Base-by-base conservation (phyloP, 2,329 filamentous ascomycete species). In the Trichoderma sp. region DNA sequence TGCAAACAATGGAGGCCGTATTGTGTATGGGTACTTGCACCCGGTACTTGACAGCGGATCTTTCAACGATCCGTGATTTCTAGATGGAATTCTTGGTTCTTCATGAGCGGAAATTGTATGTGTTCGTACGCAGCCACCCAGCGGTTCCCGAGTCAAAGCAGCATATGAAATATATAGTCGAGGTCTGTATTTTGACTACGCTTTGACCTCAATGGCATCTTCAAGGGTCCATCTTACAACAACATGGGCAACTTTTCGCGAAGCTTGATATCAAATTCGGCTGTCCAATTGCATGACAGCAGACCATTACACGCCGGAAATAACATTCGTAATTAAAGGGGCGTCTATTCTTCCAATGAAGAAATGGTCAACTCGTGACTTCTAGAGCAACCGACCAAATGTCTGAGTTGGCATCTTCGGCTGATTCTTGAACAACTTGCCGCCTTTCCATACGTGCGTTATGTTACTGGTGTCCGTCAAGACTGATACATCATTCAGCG, bases 391-490 rank as follows among this genome's bases (percentile, higher is more conserved):
- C 9, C 51, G 21, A 8, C 24, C 12, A n/a, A n/a, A 11, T 28
- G 36, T 21, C 26, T 67, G 56, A 26, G 18, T 24, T 11, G 56
- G 26, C 57, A 69, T 69, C 39, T 26, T 47, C 12, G 39, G 82
- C 28, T 81, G 82, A 0, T 80, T 81, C 73, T 85, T 85, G 70
- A 81, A 82, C 14, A 84, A 74, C 71, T 79, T 81, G 0, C 83
- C 82, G 1, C 81, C 82, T 71, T 84, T 84, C 82, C 82, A 84
- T 5, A 84, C 83, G 75, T 80, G 83, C 6, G 76, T 79, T 36
- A 84, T 79, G 26, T 81, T 83, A 1, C 77, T 74, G 30, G 79
- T 78, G 5, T 83, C 77, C 69, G 83, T 81, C 58, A 85, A 74
- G 34, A 83, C 75, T 62, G 28, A 86, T 36, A 36, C 81, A 70